Base-by-base conservation (phyloP, 1,139 yeast species). In the Taphrina betulina region DNA sequence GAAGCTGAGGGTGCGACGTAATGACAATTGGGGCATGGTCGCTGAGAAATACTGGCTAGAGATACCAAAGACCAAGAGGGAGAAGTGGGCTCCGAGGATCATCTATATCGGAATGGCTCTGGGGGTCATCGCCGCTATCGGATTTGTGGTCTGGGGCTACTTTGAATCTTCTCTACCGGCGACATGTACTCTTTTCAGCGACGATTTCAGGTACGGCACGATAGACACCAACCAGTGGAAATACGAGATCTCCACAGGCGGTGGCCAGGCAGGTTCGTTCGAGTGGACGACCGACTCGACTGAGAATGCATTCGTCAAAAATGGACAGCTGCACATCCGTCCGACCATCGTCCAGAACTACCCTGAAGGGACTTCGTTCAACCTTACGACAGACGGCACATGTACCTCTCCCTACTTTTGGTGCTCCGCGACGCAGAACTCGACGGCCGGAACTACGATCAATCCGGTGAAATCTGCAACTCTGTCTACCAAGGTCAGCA, bases 381-480 rank as follows among this genome's bases (percentile, higher is more conserved):
- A 60, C 28, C 57, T 60, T 19, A 58, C 61, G 5, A 16, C 50
- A 3, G 58, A 41, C 36, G 62, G 61, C 8, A 56, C 57, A 2
- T 60, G 62, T 28, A 54, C 62, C n/a, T 52, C 29, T 17, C 53
- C 52, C 10, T 33, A 44, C 28, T 23, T 16, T 5, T 14, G 43
- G 34, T 60, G 62, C 45, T 48, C 54, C 19, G 33, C 56, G 42
- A 34, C 33, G 31, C 60, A 61, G 12, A 60, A 60, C 45, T 16
- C 54, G 12, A 37, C 61, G 8, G 36, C 40, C 5, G 54, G 53
- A 2, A 17, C 29, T 17, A 58, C 58, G 53, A 52, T 60, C 48
- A 61, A 61, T 10, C 62, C 62, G 8, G 48, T 60, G 44, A 57
- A 43, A 23, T 60, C 62, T 22, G 62, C 62, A 3, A 58, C 60